Base-by-base conservation (phyloP, 2,329 filamentous ascomycete species). In the Emmonsia crescens region DNA sequence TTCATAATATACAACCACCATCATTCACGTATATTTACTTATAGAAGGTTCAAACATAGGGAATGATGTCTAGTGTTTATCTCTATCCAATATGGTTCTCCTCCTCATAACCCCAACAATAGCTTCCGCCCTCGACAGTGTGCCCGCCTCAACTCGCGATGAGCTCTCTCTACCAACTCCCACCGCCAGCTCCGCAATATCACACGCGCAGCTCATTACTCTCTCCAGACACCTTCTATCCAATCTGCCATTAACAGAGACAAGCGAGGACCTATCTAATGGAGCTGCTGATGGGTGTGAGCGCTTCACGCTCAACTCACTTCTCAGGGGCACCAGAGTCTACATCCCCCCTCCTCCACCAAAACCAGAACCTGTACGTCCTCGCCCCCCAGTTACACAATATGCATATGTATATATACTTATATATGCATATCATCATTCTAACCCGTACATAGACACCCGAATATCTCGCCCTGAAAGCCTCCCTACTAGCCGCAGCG, bases 401-500 rank as follows among this genome's bases (percentile, higher is more conserved):
- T 33, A 33, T 2, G 6, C 29, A 57, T 42, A 40, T 16, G 6
- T 21, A 19, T n/a, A 57, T 29, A 40, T 42, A n/a, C n/a, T 24
- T 56, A 29, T n/a, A 16, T 21, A 31, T 57, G n/a, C 6, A 5
- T 31, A n/a, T 27, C 56, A 31, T 27, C 56, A 55, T 21, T 44
- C n/a, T 38, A 56, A n/a, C n/a, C 27, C 10, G 33, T n/a, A 8
- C 14, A 21, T 70, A 95, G 85, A 88, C 87, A 0, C 78, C 85
- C 8, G 88, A 96, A 76, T 97, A 93, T 77, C 89, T 90, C 73
- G 88, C 87, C 6, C 80, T 96, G 1, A 97, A 97, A 91, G 85
- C 86, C 29, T 85, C 87, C 19, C 84, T 99, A 24, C 89, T 91
- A 65, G 85, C 83, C 63, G 86, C 94, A 69, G 88, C 93, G 76